Conservation (phyloP, 1,139 yeast genomes). For the Candida mesenterica region DNA sequence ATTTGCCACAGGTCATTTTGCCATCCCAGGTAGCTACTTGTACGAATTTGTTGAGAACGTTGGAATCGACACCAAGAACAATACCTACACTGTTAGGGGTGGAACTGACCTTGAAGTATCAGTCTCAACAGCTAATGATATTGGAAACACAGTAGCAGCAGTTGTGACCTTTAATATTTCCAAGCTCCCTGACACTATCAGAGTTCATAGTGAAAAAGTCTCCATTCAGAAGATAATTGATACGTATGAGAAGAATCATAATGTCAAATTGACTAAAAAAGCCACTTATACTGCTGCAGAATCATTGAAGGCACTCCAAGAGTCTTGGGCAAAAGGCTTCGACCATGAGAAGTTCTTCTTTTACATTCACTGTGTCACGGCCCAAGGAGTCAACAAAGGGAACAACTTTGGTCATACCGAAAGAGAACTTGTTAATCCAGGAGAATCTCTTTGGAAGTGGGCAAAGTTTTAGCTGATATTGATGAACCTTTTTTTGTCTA, state of each 20-base stretch:
- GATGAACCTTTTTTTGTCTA: too few relatives aligned
- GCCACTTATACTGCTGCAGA: constrained; percentile 28
- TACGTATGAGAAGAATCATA: constrained; percentile 40
- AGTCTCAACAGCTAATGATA: constrained; percentile 39
- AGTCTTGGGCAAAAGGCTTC: constrained; percentile 29
- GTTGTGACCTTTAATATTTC: constrained; percentile 33
- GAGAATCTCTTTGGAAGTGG: constrained; percentile 55
- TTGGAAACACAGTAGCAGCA: constrained; percentile 43
- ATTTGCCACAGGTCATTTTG: constrained; percentile 44
- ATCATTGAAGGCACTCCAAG: constrained; percentile 29
- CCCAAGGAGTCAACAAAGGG: constrained; percentile 25
- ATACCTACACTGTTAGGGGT: constrained; percentile 42
- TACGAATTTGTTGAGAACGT: constrained; percentile 31
- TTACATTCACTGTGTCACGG: constrained; percentile 32
- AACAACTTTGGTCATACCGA: constrained; percentile 27
- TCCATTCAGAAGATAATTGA: constrained; percentile 38
- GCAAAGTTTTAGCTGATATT: constrained; percentile 21
- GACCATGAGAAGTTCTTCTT: constrained; percentile 21
- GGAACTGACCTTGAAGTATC: constrained; percentile 34
- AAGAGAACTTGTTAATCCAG: constrained; percentile 56
- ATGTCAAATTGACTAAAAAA: constrained; percentile 32
- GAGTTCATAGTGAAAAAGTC: constrained; percentile 41
- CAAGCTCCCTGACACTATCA: constrained; percentile 44
- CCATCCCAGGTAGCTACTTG: constrained; percentile 37
- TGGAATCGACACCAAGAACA: constrained; percentile 37